Conservation (phyloP, 2,329 filamentous ascomycete species). For the Diplodia corticola region DNA sequence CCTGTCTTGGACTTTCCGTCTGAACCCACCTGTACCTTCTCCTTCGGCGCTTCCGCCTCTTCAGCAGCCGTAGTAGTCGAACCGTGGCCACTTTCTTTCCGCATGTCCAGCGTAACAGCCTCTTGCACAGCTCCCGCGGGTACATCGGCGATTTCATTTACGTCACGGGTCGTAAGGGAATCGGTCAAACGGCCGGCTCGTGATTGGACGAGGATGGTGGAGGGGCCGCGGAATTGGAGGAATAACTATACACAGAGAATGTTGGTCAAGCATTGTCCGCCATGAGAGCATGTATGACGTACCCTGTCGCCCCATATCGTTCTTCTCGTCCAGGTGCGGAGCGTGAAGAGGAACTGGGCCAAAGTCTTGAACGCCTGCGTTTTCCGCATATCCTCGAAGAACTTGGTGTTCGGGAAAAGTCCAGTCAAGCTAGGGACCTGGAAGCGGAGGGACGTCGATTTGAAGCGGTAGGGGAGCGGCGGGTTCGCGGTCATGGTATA, state of each 20-base stretch:
- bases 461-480: slow-evolving; percentile 84
- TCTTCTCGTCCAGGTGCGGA: slow-evolving; percentile 75
- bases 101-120: slow-evolving; percentile 52
- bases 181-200: slow-evolving; percentile 79
- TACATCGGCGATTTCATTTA: slow-evolving; percentile 86
- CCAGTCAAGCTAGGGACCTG: slow-evolving; percentile 73
- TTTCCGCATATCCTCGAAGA: slow-evolving; percentile 68
- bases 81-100: slow-evolving; percentile 30
- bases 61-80: slow-evolving; percentile 2
- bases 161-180: slow-evolving; percentile 71
- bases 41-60: neutral
- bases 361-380: slow-evolving; percentile 72
- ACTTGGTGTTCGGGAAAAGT: slow-evolving; percentile 68
- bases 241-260: slow-evolving; percentile 61
- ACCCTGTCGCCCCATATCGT: slow-evolving; percentile 90
- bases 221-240: slow-evolving; percentile 83
- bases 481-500: slow-evolving; percentile 75
- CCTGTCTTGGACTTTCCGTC: slow-evolving; percentile 24
- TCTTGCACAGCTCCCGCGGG: slow-evolving; percentile 69
- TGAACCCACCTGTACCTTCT: slow-evolving; percentile 18
- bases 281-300: slow-evolving; percentile 30
- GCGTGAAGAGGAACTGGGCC: slow-evolving; percentile 62
- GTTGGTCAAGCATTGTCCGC: neutral
- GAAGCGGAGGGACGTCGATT: slow-evolving; percentile 70
- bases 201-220: slow-evolving; percentile 83